Evolutionary conservation across 805 yeast genomes (phyloP).

Genomic region (Hanseniaspora clermontiae): DNA sequence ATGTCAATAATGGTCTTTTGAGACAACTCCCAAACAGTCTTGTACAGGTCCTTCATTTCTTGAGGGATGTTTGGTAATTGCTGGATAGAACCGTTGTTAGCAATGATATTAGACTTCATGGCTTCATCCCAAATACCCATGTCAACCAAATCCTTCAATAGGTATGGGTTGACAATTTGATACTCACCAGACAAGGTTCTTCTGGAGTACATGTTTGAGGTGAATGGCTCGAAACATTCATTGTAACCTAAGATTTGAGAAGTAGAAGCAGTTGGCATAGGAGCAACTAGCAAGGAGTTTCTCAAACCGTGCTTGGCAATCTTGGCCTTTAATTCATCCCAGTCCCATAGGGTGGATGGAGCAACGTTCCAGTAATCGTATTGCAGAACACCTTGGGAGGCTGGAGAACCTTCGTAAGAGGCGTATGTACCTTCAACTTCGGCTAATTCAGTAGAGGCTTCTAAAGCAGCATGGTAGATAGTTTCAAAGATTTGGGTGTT

Average conservation of each 20-base stretch:
- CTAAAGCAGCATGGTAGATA: slow-evolving; percentile 85
- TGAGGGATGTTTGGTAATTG: slow-evolving; percentile 59
- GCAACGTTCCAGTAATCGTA: slow-evolving; percentile 75
- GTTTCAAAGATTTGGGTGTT: slow-evolving; percentile 88
- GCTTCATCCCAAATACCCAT: slow-evolving; percentile 72
- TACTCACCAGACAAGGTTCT: slow-evolving; percentile 88
- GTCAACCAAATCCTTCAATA: slow-evolving; percentile 68
- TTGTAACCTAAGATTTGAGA: slow-evolving; percentile 88
- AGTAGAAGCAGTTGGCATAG: slow-evolving; percentile 98
- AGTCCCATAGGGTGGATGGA: slow-evolving; percentile 75
- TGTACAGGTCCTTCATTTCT: slow-evolving; percentile 64
- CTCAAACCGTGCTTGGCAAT: slow-evolving; percentile 58
- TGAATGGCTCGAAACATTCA: slow-evolving; percentile 93
- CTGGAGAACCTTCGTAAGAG: slow-evolving; percentile 74
- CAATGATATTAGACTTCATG: slow-evolving; percentile 64
- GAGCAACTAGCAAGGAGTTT: slow-evolving; percentile 79
- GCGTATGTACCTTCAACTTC: slow-evolving; percentile 53
- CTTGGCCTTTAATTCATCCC: slow-evolving; percentile 57
- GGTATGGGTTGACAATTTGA: slow-evolving; percentile 80
- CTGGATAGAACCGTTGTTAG: slow-evolving; percentile 78
- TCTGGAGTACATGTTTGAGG: slow-evolving; percentile 83
- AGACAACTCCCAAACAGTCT: slow-evolving; percentile 93
- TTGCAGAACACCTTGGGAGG: slow-evolving; percentile 73
- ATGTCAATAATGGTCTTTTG: slow-evolving; percentile 75
- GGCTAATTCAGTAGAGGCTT: slow-evolving; percentile 77